Evolutionary conservation across 352 stramenopile species (phyloP), one percentile per base, ranked within the genome.

Genomic region (Phytopythium aichiense): DNA sequence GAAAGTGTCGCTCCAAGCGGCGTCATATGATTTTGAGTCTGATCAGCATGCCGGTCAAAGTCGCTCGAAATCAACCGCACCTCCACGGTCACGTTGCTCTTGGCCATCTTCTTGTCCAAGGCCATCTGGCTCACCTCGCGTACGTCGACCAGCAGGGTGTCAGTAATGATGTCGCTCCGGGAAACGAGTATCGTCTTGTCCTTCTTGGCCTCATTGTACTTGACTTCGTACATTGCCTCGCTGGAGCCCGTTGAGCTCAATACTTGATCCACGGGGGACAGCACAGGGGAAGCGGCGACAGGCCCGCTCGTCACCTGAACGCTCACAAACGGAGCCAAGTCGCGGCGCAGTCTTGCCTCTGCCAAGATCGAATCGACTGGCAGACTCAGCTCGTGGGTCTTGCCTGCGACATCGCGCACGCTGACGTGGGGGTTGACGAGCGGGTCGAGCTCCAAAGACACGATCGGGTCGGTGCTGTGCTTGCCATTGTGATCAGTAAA

Each of bases 21-120:
- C 1, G 74, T 85, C 37, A 30, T 68, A 3, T 65, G 37, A 2
- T 59, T 60, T 13, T 68, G 56, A 31, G 73, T 69, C 5, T 30
- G 53, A 6, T 62, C 35, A 9, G 62, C 42, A 18, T 77, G 65
- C 0, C 55, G n/a, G 23, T 71, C 52, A 42, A 81, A 84, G 48
- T 90, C 81, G 33, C 73, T 72, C 13, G 81, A 90, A 22, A 81
- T 31, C 1, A 90, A 65, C 31, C 76, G 31, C 13, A 90, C 56
- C 54, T 88, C 67, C 2, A 79, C 76, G 3, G 57, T 43, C 12
- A 90, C 64, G 11, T 73, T 61, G 4, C 53, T 64, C 13, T 13
- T 56, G 6, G 59, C 71, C 33, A 64, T 69, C 5, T 69, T 69
- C 55, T 76, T 74, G 48, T 73, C 67, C 11, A 85, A 53, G 13